Base-by-base conservation (phyloP, 23 red algal species). In the Agarophyton chilense region DNA sequence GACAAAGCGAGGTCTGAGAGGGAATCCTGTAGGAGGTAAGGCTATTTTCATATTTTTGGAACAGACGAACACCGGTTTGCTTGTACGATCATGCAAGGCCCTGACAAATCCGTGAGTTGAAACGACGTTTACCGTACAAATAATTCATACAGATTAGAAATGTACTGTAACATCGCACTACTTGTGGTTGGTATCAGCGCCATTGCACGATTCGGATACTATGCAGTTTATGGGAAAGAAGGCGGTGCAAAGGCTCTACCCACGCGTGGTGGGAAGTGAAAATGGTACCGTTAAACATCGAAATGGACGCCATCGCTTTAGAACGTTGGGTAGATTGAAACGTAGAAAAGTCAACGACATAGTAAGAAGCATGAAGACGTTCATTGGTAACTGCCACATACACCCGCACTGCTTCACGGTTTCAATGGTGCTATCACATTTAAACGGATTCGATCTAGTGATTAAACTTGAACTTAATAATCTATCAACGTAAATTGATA, bases 391-490 rank as follows among this genome's bases (percentile, higher is more conserved):
- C 32, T 36, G 35, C 35, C 17, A 65, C 33, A 65, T 29, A 33
- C 26, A 31, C 12, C 11, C 12, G 5, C 60, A 65, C 26, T 65
- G 60, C 60, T 13, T 9, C 17, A 18, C 60, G 35, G 60, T 65
- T 65, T 65, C 31, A 65, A 65, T 65, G 29, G 6, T 65, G 60
- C 31, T 65, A 17, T 65, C 8, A 36, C 14, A 65, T 11, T 17
- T 18, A 36, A 65, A 29, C 31, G 8, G 3, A 0, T 36, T 26
- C 8, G 77, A 80, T 53, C 67, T 89, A 77, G 60, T 89, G 85
- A 67, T 89, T 89, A 70, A 89, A 89, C 85, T 89, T 89, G 58
- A 89, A 89, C 85, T 89, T 89, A 19, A 89, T 49, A 40, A 89
- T 52, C 85, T 89, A 60, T 47, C 28, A 6, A 19, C 16, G 55